phyloP scores from a whole-genome alignment of 345 rosid genomes.

The Citrus reticulata region DNA sequence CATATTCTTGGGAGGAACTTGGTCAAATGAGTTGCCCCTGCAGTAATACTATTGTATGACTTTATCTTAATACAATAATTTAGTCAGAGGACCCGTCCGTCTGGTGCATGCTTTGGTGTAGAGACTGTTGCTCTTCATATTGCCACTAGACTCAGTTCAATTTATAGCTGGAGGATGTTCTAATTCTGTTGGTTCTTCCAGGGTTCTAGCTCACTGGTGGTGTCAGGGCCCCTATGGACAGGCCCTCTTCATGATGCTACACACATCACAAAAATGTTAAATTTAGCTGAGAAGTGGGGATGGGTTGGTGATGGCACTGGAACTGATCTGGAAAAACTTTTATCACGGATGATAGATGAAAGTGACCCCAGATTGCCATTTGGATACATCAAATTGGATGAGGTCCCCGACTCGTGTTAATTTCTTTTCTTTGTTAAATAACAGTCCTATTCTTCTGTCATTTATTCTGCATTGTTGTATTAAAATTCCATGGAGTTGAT shows the following conservation, averaged over 20 bases:
- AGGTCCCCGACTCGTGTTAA: conserved; percentile 34
- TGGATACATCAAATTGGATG: conserved; percentile 84
- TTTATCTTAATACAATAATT: neutral
- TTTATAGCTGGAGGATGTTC: neutral
- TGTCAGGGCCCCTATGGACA: conserved; percentile 81
- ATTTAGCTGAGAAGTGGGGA: conserved; percentile 66
- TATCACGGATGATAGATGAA: conserved; percentile 71
- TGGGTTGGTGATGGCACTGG: conserved; percentile 59
- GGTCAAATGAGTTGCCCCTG: conserved; percentile 63
- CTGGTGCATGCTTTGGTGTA: neutral
- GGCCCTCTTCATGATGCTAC: conserved; percentile 74
- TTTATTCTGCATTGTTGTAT: neutral
- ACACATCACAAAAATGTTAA: conserved; percentile 60
- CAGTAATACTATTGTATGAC: conserved; percentile 34
- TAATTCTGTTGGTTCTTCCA: conserved; percentile 9
- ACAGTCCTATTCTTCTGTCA: neutral
- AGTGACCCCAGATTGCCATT: conserved; percentile 71
- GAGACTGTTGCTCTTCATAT: neutral
- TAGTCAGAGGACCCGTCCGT: neutral
- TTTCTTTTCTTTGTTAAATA: neutral
- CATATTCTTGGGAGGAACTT: conserved; percentile 67
- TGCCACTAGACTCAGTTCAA: neutral
- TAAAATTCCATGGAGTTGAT: neutral
- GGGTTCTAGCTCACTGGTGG: conserved; percentile 44
- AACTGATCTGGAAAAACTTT: conserved; percentile 62